Percentiles rank a stretch among this genome's conserved stretches.
Conservation (phyloP, 352 stramenopile species). For the Pythium monospermum region DNA sequence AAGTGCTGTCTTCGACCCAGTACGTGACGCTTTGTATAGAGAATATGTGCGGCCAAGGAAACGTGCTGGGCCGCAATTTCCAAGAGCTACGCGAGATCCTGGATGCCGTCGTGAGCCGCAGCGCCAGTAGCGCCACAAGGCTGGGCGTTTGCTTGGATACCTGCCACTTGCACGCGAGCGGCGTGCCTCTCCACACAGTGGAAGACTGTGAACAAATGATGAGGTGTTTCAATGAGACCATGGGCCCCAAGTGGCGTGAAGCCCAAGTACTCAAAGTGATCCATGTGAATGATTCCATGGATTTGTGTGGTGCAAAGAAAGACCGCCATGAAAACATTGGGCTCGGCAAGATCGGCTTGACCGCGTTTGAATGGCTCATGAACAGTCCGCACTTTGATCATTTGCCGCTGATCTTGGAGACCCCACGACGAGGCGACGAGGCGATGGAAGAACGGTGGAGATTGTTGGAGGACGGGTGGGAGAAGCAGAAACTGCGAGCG, state of each 20-base stretch:
- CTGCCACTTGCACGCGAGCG: slow-evolving; percentile 38
- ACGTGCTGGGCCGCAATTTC: slow-evolving; percentile 31
- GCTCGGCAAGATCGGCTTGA: slow-evolving; percentile 23
- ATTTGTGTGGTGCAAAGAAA: slow-evolving; percentile 18
- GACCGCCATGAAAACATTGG: slow-evolving; percentile 49
- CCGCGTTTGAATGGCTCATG: slow-evolving; percentile 38
- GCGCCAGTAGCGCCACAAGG: neutral
- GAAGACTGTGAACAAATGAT: slow-evolving; percentile 32
- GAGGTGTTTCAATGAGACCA: slow-evolving; percentile 20
- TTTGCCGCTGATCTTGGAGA: slow-evolving; percentile 47
- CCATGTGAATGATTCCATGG: slow-evolving; percentile 46
- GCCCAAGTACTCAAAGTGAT: slow-evolving; percentile 31
- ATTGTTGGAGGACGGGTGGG: neutral
- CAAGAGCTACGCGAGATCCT: slow-evolving; percentile 32
- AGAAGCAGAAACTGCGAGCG: slow-evolving; percentile 5
- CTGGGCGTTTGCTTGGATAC: slow-evolving; percentile 43
- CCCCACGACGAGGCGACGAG: slow-evolving; percentile 20
- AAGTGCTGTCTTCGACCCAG: slow-evolving; percentile 24
- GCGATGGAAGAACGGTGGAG: neutral
- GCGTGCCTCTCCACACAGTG: slow-evolving; percentile 18
- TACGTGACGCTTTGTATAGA: slow-evolving; percentile 33
- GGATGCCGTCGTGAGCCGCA: slow-evolving; percentile 10
- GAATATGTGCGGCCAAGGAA: slow-evolving; percentile 44
- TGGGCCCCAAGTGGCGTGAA: slow-evolving; percentile 24
- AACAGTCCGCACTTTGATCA: slow-evolving; percentile 28